Base-by-base conservation (phyloP, 768 basidiomycete species). In the Pleurotus tuoliensis region DNA sequence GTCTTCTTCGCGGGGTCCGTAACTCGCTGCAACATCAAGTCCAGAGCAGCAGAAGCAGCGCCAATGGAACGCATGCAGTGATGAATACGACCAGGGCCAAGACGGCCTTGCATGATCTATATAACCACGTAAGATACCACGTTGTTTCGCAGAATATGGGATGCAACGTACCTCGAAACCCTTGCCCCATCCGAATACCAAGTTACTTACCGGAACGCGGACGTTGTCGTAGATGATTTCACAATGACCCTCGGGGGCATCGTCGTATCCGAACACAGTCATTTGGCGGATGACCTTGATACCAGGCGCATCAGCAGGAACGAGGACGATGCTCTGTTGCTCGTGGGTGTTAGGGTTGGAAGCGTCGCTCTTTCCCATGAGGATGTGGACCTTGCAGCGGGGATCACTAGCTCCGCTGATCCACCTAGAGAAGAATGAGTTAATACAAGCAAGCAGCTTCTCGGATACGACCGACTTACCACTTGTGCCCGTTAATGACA, bases 61-160 rank as follows among this genome's bases (percentile, higher is more conserved):
- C 97, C 97, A 57, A 99, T 92, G 6, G 92, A 90, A 39, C 97
- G 86, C 97, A 99, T 99, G 77, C 96, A 97, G 67, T 95, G 92
- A 65, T 96, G 94, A 63, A 96, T 90, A 55, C 94, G 88, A n/a
- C 94, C 94, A 50, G 94, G 94, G 41, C 94, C 95, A 52, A 98
- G 86, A 60, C 95, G 91, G 43, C 94, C 94, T 82, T 98, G 95
- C 59, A 98, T 91, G 61, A 95, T 94, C 82, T 86, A 58, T 86
- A 58, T n/a, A 43, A 30, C 8, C 13, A 56, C 20, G 16, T 47
- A 15, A 49, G 45, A 43, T 27, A 41, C 6, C 4, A 44, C 24
- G 5, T 5, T 25, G 24, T 25, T 25, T 25, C 24, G 24, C 24
- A 25, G 24, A 25, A 25, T 25, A 15, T 7, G 39, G 46, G 11